Base-by-base conservation (phyloP, 345 rosid genomes). In the Cardamine resedifolia region DNA sequence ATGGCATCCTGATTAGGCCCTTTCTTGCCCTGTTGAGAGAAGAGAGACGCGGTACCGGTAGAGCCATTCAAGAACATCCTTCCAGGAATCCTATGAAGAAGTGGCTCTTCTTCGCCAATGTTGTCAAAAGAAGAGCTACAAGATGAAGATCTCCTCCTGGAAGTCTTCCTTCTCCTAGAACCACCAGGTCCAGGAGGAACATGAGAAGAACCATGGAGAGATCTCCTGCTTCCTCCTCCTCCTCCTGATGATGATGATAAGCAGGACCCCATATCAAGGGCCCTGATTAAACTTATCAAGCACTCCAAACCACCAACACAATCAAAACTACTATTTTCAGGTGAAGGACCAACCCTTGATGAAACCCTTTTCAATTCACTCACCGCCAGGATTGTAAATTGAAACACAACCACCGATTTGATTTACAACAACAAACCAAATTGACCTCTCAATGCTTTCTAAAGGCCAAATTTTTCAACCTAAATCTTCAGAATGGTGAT, bases 261-360 rank as follows among this genome's bases (percentile, higher is more conserved):
- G 93, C 96, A 95, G 96, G 96, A 95, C 86, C 96, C 99, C 99
- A 90, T 87, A 78, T 87, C 88, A 43, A 95, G 99, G 96, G 96
- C 99, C 89, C 99, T 91, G 90, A 95, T 70, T 55, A 95, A 77
- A 70, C 70, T 79, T 77, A 90, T 71, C 72, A 94, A 41, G 85
- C 98, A 94, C 82, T 94, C 97, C 86, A 94, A 88, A 81, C 89
- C 98, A 86, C 85, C 92, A 76, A 77, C 45, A 70, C 86, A 86
- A 47, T 80, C 72, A 12, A 64, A 66, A 67, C 90, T 86, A 4
- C 76, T 58, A 66, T 67, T 83, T 80, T 83, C 95, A 19, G 81
- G 52, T 47, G 87, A 75, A 15, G 95, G 69, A 44, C 26, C 27
- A 11, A 86, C 80, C 92, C 89, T 88, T 86, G 49, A 16, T 64